A percentile compares a stretch with the other conserved stretches of the same genome.
These are phyloP conservation scores for Venturia pyrina DNA, from an alignment of 2,329 filamentous ascomycete species.

Conservation along the genomic window DNA sequence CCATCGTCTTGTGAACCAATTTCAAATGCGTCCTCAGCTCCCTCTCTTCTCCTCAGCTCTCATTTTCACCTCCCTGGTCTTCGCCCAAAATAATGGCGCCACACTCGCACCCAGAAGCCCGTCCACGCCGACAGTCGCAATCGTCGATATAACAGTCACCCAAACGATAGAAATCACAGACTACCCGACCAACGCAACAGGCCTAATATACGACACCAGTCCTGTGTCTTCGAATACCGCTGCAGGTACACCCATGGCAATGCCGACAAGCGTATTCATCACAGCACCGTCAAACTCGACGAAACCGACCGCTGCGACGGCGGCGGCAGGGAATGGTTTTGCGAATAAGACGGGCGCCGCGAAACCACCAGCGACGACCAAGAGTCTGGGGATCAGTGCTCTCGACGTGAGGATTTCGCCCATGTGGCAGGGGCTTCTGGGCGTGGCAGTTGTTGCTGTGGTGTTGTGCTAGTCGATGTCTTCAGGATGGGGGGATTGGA, in stretches of 20 bases:
- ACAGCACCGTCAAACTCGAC: not conserved
- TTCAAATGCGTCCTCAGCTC: not conserved
- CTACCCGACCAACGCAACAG: not conserved
- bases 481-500: too few relatives aligned
- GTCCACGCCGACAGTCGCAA: not conserved
- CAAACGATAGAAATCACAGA: not conserved
- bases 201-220: conserved; percentile 1
- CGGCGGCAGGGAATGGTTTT: not conserved
- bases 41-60: not conserved
- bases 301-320: not conserved
- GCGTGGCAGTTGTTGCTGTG: not conserved
- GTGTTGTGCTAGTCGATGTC: not conserved
- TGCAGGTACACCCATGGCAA: not conserved
- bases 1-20: not conserved
- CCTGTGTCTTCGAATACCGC: not conserved
- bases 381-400: not conserved
- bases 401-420: conserved; percentile 2
- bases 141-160: not conserved
- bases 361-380: not conserved
- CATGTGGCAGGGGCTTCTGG: not conserved
- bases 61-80: not conserved
- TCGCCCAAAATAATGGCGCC: not conserved
- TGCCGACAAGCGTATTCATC: not conserved
- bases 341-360: not conserved
- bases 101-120: not conserved